Evolutionary conservation across 345 rosid genomes (phyloP), one percentile per base, ranked within the genome.

Genomic region (Eucalyptus leucophloia): DNA sequence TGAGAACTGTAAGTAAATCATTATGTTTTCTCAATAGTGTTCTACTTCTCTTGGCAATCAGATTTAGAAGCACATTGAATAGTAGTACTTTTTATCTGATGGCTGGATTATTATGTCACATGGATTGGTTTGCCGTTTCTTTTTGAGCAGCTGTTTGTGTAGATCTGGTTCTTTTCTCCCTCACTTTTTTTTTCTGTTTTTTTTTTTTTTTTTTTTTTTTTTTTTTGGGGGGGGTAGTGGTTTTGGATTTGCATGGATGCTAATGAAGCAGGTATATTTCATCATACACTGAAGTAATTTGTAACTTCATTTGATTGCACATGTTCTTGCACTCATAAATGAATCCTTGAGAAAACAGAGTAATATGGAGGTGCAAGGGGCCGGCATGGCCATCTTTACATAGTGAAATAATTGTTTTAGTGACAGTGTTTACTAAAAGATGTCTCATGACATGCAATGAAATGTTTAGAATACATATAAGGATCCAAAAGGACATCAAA

Each of bases 1-100:
- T 95, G 2, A 90, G 93, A 89, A 95, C 92, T 88, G 99, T 98
- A 94, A 87, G 92, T 67, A 32, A 23, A 40, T 19, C 47, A 37
- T 40, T 40, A 12, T 21, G 9, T 77, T 40, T 77, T 77, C 47
- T 77, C 45, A 77, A 77, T 12, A 40, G 28, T 77, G 24, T 40
- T 77, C 8, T 40, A 18, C 3, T 37, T 77, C 40, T 77, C 83
- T 40, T 77, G 24, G 26, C 12, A 40, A 37, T 77, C 83, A 77
- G 47, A 21, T 77, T 37, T 40, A 40, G 47, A 4, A 77, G 83
- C 47, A 77, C 28, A 77, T 19, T 77, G 45, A 77, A 37, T 77
- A 40, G 16, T 3, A 11, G 9, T 40, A 40, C 83, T 40, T 77
- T 77, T 77, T 37, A 17, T 21, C 83, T 77, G 28, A 21, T 40